These are phyloP conservation scores for Suhomyces xylopsoci DNA, from an alignment of 805 yeast species.

Conservation along the genomic window DNA sequence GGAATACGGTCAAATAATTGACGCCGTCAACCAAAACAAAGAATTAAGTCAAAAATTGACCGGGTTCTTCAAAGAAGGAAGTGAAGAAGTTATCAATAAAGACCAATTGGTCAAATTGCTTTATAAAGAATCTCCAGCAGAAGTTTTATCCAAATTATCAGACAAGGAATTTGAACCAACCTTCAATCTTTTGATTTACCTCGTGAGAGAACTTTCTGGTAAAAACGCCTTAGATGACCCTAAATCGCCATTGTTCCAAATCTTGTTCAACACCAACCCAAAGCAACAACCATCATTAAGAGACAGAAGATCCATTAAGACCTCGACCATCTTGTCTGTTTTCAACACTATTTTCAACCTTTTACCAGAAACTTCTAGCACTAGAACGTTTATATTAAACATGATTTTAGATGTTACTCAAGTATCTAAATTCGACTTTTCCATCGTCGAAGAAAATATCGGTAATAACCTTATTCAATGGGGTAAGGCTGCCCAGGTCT, in stretches of 20 bases:
- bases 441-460: constrained; percentile 32
- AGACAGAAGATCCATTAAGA: constrained; percentile 43
- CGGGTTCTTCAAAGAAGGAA: constrained; percentile 16
- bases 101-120: constrained; percentile 26
- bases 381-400: constrained; percentile 30
- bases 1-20: constrained; percentile 40
- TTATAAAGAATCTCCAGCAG: constrained; percentile 25
- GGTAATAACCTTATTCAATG: constrained; percentile 36
- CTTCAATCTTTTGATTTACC: constrained; percentile 39
- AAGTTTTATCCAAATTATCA: constrained; percentile 30
- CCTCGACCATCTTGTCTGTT: constrained; percentile 39
- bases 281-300: constrained; percentile 37
- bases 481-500: constrained; percentile 31
- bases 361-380: constrained; percentile 30
- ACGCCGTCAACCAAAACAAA: constrained; percentile 25
- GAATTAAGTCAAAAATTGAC: constrained; percentile 27
- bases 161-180: constrained; percentile 46
- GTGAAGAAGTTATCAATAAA: constrained; percentile 25
- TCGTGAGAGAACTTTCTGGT: constrained; percentile 26
- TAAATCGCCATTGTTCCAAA: constrained; percentile 18
- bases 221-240: constrained; percentile 26
- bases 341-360: constrained; percentile 42
- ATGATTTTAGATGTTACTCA: constrained; percentile 32
- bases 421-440: constrained; percentile 28
- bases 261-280: constrained; percentile 33